A percentile compares a stretch with the other conserved stretches of the same genome.
Evolutionary conservation across 2,329 filamentous ascomycete species (phyloP).

Genomic region (Orbilia ellipsospora): DNA sequence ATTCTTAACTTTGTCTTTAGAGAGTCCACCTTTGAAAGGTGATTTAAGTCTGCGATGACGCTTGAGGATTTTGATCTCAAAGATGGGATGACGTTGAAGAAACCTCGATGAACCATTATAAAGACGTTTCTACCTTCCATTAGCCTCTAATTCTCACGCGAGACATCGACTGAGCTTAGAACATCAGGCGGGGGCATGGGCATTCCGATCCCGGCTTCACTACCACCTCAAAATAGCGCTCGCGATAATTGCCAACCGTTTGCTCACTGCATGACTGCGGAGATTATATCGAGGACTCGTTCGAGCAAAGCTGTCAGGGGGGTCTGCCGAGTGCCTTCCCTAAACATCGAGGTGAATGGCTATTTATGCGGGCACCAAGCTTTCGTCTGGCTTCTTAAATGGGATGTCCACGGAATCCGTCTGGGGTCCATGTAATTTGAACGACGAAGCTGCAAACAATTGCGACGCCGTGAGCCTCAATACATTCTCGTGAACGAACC

Average conservation of each 20-base stretch:
- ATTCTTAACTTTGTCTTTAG: no score
- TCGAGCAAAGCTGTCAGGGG: neutral
- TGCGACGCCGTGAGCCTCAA: slow-evolving; percentile 16
- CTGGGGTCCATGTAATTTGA: slow-evolving; percentile 31
- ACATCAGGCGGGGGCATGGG: neutral
- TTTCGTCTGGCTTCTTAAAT: slow-evolving; percentile 15
- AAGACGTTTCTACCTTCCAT: neutral
- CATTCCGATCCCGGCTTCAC: neutral
- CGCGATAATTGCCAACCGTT: neutral
- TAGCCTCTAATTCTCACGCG: neutral
- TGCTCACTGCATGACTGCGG: slow-evolving; percentile 7
- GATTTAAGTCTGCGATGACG: no score
- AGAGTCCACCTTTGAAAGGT: no score
- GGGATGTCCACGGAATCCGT: slow-evolving; percentile 31
- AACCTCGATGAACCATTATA: no score
- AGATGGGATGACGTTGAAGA: no score
- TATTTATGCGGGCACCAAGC: slow-evolving; percentile 26
- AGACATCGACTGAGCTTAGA: neutral
- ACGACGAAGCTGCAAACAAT: slow-evolving; percentile 22
- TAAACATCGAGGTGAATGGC: slow-evolving; percentile 11
- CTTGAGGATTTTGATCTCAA: no score
- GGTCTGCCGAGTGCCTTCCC: slow-evolving; percentile 19
- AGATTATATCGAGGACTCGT: slow-evolving; percentile 22
- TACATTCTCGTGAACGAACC: neutral
- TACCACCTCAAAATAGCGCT: neutral